These are phyloP conservation scores for Triticum turgidum DNA, from an alignment of 176 grass and related monocot genomes.

Conservation along the genomic window DNA sequence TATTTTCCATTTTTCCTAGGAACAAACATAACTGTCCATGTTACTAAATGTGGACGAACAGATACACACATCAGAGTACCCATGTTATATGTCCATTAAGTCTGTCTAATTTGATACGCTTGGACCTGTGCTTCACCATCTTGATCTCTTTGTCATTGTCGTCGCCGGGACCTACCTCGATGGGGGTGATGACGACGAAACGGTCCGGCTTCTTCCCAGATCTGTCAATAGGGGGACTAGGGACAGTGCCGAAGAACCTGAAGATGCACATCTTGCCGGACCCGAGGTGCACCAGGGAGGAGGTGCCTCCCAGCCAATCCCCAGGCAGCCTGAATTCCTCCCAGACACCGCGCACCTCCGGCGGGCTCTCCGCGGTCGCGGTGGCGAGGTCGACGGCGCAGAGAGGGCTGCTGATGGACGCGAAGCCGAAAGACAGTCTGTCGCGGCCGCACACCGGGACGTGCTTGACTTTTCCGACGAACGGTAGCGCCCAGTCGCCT, in stretches of 20 bases:
- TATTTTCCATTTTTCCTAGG: no score
- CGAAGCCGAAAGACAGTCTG: background rate
- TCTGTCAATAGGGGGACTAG: background rate
- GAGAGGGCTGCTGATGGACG: background rate
- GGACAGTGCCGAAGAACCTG: background rate
- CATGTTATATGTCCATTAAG: background rate
- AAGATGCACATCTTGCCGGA: slow-evolving; percentile 1
- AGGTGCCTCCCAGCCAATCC: background rate
- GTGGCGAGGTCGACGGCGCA: background rate
- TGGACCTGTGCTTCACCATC: background rate
- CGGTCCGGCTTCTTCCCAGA: background rate
- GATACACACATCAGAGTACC: background rate
- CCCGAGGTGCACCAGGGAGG: background rate
- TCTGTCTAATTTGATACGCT: background rate
- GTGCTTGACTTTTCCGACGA: background rate
- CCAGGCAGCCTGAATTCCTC: background rate
- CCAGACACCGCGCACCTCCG: background rate
- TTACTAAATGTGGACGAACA: background rate
- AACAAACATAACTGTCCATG: no score
- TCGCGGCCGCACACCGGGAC: background rate
- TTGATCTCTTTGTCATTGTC: background rate
- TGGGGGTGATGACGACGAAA: background rate
- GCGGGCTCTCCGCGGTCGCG: background rate
- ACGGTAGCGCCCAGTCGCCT: slow-evolving; percentile 6
- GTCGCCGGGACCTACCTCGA: background rate